phyloP scores from a whole-genome alignment of 2,329 filamentous ascomycete genomes.

The Apiospora malaysiana region DNA sequence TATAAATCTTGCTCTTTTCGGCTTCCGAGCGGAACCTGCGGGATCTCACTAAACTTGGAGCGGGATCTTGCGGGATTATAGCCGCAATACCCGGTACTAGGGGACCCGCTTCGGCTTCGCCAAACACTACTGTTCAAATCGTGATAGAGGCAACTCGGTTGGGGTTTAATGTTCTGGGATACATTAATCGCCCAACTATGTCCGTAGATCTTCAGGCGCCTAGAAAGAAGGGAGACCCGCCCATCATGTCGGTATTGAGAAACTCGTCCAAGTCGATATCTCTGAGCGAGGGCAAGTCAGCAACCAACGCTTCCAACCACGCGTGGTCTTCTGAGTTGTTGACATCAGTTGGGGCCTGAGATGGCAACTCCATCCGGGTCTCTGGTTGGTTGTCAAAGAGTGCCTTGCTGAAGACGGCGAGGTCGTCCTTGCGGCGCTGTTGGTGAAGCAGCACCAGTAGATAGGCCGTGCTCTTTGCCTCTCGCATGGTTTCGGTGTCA shows the following conservation, averaged over 20 bases:
- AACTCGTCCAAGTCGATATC: constrained; percentile 18
- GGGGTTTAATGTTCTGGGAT: not conserved
- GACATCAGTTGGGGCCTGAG: too few species aligned
- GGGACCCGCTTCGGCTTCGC: not conserved
- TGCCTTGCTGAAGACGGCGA: not conserved
- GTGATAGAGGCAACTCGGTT: not conserved
- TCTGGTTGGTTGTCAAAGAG: not conserved
- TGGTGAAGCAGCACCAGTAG: constrained; percentile 56
- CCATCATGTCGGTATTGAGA: not conserved
- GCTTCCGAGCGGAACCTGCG: constrained; percentile 1
- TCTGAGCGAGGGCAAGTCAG: constrained; percentile 6
- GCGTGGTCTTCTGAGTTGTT: not conserved
- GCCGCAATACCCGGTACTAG: constrained; percentile 6
- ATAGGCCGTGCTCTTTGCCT: constrained; percentile 60
- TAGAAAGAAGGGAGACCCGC: not conserved
- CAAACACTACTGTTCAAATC: not conserved
- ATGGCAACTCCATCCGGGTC: not conserved
- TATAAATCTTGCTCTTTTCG: constrained; percentile 1
- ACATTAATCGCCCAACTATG: not conserved
- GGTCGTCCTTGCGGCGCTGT: constrained; percentile 18
- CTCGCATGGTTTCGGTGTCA: constrained; percentile 54
- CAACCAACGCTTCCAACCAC: constrained; percentile 11
- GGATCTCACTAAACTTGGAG: not conserved
- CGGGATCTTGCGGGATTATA: not conserved
- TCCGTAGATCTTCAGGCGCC: not conserved